Conservation (phyloP, 1,139 yeast genomes). For the Diutina rugosa region DNA sequence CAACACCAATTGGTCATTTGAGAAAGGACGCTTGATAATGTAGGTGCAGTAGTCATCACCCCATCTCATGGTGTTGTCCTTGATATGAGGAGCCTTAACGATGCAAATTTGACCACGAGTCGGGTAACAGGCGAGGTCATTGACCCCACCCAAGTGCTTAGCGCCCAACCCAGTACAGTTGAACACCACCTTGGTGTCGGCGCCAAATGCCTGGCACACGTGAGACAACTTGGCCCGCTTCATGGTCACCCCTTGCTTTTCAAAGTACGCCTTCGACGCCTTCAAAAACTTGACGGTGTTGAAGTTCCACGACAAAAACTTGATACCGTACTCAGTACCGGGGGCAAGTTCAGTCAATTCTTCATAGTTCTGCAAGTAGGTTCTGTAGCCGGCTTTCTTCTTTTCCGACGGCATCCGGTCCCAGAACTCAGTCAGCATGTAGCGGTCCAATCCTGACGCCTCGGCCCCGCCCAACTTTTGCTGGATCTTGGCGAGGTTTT, state of each 20-base stretch:
- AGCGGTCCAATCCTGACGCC: conserved; percentile 40
- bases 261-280: conserved; percentile 29
- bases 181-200: conserved; percentile 24
- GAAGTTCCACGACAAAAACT: conserved; percentile 50
- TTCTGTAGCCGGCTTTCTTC: conserved; percentile 30
- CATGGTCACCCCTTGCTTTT: conserved; percentile 35
- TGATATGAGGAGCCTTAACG: conserved; percentile 40
- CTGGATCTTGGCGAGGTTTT: conserved; percentile 30
- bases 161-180: conserved; percentile 67
- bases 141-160: conserved; percentile 26
- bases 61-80: conserved; percentile 22
- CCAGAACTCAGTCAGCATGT: conserved; percentile 44
- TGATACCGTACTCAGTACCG: conserved; percentile 13
- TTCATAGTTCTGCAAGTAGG: conserved; percentile 31
- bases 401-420: conserved; percentile 28
- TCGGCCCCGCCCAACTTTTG: conserved; percentile 33
- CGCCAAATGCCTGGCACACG: conserved; percentile 37
- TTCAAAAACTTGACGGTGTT: conserved; percentile 48
- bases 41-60: conserved; percentile 48
- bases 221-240: conserved; percentile 31
- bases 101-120: conserved; percentile 63
- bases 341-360: conserved; percentile 4
- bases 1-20: background rate
- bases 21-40: conserved; percentile 44
- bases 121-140: conserved; percentile 42